Evolutionary conservation across 768 basidiomycete species (phyloP), one percentile per base, ranked within the genome.

Genomic region (Hygrocybe punicea): DNA sequence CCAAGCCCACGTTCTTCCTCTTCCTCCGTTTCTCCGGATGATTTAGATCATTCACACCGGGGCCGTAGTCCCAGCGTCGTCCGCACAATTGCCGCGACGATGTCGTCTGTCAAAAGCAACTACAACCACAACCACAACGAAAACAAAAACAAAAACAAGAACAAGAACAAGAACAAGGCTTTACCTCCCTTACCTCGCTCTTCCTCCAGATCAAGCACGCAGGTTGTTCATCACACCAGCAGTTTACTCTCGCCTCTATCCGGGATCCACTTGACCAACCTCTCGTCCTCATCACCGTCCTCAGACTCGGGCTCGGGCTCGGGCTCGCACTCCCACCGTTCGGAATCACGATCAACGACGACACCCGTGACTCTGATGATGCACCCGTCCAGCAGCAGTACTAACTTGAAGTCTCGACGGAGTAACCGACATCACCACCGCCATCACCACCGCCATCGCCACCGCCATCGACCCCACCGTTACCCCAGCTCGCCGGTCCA

Each of bases 191-290:
- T 42, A 29, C 48, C 23, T 4, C 37, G 7, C 21, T 16, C 37
- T 3, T 37, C 34, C 40, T 34, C n/a, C 23, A 42, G 14, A 16
- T 33, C 40, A 16, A n/a, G n/a, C n/a, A n/a, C n/a, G n/a, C n/a
- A n/a, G n/a, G n/a, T n/a, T n/a, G n/a, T n/a, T n/a, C n/a, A n/a
- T n/a, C n/a, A n/a, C n/a, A 29, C 24, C 4, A 21, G 14, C 13
- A 29, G n/a, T 25, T 11, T 33, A n/a, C 53, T 46, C 42, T 55
- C 53, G 3, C 53, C 53, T 8, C 40, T 62, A 64, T 85, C 85
- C 86, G 7, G 87, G 71, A 33, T 71, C 69, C 24, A 73, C 74
- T 77, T 75, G 71, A 53, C 73, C 75, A 73, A 83, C 68, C 73
- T 75, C 71, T 63, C 84, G 84, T 11, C 78, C 71, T 11, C n/a